These are phyloP conservation scores for Schizopora paradoxa DNA, from an alignment of 1,284 basidiomycete genomes.

Conservation along the genomic window DNA sequence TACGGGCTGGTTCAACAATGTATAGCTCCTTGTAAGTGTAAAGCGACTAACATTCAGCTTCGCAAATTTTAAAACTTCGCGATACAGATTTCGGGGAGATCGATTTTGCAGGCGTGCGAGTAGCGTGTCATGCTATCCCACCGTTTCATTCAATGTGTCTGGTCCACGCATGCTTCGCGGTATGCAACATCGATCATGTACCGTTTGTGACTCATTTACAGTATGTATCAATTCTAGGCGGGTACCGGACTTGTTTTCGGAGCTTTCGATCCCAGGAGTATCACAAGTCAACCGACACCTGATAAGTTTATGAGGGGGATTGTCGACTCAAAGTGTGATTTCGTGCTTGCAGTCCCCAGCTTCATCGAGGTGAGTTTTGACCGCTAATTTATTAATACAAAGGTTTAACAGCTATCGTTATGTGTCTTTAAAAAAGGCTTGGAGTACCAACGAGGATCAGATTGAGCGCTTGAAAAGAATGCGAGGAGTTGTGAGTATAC, in stretches of 20 bases:
- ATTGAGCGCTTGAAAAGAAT: neutral
- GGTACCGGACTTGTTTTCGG: conserved; percentile 24
- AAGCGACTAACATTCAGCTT: neutral
- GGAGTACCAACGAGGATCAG: neutral
- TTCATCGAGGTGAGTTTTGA: conserved; percentile 26
- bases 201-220: neutral
- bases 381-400: neutral
- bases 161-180: conserved; percentile 17
- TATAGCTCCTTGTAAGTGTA: conserved; percentile 15
- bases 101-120: conserved; percentile 17
- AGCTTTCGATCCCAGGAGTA: conserved; percentile 22
- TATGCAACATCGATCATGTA: conserved; percentile 7
- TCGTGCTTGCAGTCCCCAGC: conserved; percentile 25
- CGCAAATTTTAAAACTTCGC: neutral
- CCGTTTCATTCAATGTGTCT: conserved; percentile 24
- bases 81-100: conserved; percentile 22
- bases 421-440: neutral
- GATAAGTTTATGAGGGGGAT: conserved; percentile 23
- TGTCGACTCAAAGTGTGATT: conserved; percentile 18
- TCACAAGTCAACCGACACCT: conserved; percentile 25
- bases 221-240: conserved; percentile 18
- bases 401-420: neutral
- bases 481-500: conserved; percentile 1
- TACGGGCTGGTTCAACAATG: conserved; percentile 17
- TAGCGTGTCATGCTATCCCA: conserved; percentile 21